phyloP scores from a whole-genome alignment of 1,139 yeast genomes.

The Suhomyces choctaworum region DNA sequence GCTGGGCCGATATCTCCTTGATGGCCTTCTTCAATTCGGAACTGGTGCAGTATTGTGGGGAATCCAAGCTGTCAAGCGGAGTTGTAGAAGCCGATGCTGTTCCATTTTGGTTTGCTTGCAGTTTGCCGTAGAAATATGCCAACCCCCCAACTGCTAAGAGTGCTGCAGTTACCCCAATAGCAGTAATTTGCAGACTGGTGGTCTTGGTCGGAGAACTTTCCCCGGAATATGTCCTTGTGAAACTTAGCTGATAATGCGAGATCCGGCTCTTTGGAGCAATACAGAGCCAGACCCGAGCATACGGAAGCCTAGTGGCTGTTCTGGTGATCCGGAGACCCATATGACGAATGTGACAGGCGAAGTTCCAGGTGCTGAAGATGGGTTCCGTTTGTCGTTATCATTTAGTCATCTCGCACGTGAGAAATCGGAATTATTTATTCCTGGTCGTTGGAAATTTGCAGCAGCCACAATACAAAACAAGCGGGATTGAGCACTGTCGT shows the following conservation, averaged over 20 bases:
- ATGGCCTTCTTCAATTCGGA: conserved; percentile 46
- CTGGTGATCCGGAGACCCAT: background rate
- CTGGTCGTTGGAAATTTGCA: background rate
- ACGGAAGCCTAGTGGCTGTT: background rate
- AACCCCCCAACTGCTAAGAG: background rate
- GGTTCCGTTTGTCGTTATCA: background rate
- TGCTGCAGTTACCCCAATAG: background rate
- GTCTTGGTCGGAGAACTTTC: too few species aligned
- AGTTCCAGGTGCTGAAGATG: background rate
- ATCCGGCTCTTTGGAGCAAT: background rate
- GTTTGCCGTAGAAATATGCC: conserved; percentile 5
- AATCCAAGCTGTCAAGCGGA: conserved; percentile 25
- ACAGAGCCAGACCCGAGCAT: background rate
- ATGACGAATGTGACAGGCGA: background rate
- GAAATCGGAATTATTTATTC: background rate
- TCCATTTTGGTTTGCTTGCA: background rate
- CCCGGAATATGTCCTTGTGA: background rate
- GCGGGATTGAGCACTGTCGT: too few species aligned
- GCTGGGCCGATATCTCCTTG: conserved; percentile 37
- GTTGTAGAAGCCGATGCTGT: conserved; percentile 24
- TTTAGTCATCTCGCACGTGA: background rate
- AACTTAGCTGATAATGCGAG: background rate
- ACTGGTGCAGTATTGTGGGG: conserved; percentile 44
- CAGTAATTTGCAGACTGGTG: background rate
- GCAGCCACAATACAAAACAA: background rate